Conservation (phyloP, 768 basidiomycete genomes). For the Leccinum obscurum region DNA sequence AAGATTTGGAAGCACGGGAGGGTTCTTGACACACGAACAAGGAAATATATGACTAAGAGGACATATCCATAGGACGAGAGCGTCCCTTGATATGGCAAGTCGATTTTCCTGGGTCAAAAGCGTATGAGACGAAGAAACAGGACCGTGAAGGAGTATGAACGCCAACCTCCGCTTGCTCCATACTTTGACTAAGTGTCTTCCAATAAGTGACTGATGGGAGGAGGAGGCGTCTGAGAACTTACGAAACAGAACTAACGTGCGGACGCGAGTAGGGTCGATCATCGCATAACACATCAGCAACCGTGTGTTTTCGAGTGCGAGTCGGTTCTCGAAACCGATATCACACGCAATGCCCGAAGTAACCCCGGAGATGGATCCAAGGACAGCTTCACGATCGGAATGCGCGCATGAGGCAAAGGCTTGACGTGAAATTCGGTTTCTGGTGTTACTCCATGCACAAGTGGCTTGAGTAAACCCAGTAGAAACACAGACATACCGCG, state of each 20-base stretch:
- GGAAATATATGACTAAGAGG: conserved; percentile 95
- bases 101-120: conserved; percentile 76
- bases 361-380: conserved; percentile 82
- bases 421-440: conserved; percentile 98
- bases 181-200: conserved; percentile 78
- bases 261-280: conserved; percentile 90
- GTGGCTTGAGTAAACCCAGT: conserved; percentile 5
- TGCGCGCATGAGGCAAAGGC: conserved; percentile 92
- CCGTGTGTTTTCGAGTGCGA: conserved; percentile 96
- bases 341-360: conserved; percentile 92
- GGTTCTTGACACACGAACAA: conserved; percentile 94
- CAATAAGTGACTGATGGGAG: conserved; percentile 11
- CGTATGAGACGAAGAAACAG: conserved; percentile 1
- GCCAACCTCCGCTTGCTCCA: conserved; percentile 92
- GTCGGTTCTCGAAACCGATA: conserved; percentile 96
- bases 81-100: conserved; percentile 96
- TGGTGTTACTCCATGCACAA: conserved; percentile 32
- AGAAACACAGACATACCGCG: conserved; percentile 59
- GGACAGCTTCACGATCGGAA: conserved; percentile 97
- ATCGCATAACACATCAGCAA: conserved; percentile 96
- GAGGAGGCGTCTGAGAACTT: conserved; percentile 40
- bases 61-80: conserved; percentile 98
- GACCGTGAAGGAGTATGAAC: not conserved
- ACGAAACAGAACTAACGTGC: conserved; percentile 96
- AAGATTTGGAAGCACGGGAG: conserved; percentile 93